Evolutionary conservation across 345 rosid genomes (phyloP).

Genomic region (Populus simonii): DNA sequence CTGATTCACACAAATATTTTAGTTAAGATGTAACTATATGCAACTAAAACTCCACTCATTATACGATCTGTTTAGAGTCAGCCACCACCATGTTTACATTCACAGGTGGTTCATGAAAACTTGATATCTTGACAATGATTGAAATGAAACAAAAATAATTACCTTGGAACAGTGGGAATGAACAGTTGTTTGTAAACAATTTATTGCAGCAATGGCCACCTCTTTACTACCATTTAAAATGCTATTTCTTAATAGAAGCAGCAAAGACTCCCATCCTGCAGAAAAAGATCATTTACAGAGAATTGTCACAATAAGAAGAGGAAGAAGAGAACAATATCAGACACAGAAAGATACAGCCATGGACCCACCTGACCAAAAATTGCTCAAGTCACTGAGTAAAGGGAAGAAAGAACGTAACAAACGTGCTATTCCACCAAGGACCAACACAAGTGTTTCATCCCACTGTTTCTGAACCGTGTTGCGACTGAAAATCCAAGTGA

Average conservation of each 20-base stretch:
- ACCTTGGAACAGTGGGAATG: conserved; percentile 80
- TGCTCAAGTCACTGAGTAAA: conserved; percentile 62
- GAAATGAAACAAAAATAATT: conserved; percentile 14
- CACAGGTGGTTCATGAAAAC: conserved; percentile 2
- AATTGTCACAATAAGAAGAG: background rate
- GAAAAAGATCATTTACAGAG: conserved; percentile 8
- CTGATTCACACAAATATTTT: conserved; percentile 32
- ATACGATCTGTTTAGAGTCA: background rate
- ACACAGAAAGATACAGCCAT: background rate
- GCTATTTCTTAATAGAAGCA: conserved; percentile 68
- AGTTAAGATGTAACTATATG: conserved; percentile 1
- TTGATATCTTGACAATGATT: background rate
- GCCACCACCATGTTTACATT: background rate
- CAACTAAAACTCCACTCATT: background rate
- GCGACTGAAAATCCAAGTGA: conserved; percentile 57
- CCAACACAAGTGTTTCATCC: conserved; percentile 97
- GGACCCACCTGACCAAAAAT: conserved; percentile 83
- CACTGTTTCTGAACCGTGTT: conserved; percentile 98
- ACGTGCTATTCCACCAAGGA: conserved; percentile 93
- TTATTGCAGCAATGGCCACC: conserved; percentile 88
- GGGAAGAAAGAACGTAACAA: conserved; percentile 91
- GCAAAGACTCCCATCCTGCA: conserved; percentile 93
- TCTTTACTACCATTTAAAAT: conserved; percentile 85
- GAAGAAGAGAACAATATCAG: background rate
- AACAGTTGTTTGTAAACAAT: conserved; percentile 81